phyloP scores from a whole-genome alignment of 176 grass and related monocot species.

The Juncus effusus region DNA sequence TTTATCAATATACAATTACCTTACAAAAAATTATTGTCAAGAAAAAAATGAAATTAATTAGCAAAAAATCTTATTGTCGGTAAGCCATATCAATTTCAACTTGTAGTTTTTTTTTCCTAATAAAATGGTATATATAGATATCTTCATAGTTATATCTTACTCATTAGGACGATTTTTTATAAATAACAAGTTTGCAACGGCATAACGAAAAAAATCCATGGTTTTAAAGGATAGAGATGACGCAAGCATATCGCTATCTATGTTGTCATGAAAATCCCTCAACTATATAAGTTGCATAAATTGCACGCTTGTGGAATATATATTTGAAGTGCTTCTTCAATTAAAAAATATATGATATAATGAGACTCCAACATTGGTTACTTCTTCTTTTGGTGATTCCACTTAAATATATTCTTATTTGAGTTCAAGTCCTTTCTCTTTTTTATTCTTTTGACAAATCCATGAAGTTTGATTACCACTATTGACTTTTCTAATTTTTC shows the following conservation, averaged over 20 bases:
- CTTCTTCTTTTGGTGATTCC: too few species aligned
- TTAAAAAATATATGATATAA: conserved; percentile 9
- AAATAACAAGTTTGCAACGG: background rate
- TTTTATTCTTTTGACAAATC: too few species aligned
- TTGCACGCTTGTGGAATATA: conserved; percentile 19
- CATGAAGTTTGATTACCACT: too few species aligned
- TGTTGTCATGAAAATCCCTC: conserved; percentile 40
- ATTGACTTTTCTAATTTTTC: too few species aligned
- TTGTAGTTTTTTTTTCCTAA: background rate
- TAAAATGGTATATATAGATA: background rate
- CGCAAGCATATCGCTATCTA: conserved; percentile 38
- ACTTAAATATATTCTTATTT: too few species aligned
- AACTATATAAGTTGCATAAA: conserved; percentile 22
- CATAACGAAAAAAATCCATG: background rate
- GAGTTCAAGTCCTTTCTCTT: too few species aligned
- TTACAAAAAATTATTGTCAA: too few species aligned
- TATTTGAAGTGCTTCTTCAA: conserved; percentile 23
- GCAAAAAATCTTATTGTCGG: too few species aligned
- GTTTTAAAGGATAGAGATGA: conserved; percentile 29
- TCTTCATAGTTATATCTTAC: background rate
- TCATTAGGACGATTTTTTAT: background rate
- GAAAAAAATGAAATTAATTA: too few species aligned
- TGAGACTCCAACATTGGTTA: conserved; percentile 7
- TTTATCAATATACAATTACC: too few species aligned
- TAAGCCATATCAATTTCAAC: background rate